These are phyloP conservation scores for Triadica sebifera DNA, from an alignment of 345 rosid genomes.

Conservation along the genomic window DNA sequence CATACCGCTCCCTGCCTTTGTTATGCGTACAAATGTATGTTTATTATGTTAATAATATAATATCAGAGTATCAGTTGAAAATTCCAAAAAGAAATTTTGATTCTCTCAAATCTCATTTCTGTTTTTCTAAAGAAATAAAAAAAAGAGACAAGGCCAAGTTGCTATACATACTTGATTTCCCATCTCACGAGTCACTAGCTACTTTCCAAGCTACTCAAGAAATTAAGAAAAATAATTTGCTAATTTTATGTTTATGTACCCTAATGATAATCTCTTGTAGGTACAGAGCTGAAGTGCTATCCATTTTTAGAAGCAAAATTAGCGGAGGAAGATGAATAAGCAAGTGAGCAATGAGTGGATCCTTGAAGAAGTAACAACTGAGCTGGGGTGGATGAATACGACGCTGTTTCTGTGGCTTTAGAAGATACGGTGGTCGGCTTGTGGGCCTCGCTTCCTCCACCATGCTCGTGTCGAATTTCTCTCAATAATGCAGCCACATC, in stretches of 20 bases:
- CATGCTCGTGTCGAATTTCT: conserved; percentile 57
- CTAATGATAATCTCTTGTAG: not conserved
- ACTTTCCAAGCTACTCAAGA: no score
- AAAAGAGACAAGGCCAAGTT: no score
- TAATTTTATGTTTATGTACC: not conserved
- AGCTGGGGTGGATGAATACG: conserved; percentile 49
- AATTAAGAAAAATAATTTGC: no score
- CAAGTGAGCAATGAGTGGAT: conserved; percentile 43
- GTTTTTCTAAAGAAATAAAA: no score
- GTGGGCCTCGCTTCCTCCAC: conserved; percentile 30
- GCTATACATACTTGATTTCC: no score
- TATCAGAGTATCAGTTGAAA: no score
- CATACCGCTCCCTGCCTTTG: no score
- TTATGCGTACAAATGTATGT: no score
- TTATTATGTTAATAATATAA: no score
- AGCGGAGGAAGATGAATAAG: conserved; percentile 46
- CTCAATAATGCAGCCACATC: conserved; percentile 72
- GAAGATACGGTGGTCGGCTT: conserved; percentile 33
- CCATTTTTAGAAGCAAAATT: conserved; percentile 22
- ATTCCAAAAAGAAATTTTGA: no score
- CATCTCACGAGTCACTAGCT: no score
- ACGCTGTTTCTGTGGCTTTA: conserved; percentile 26
- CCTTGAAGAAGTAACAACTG: conserved; percentile 38
- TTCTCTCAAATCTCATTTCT: no score
- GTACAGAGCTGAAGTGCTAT: not conserved